Evolutionary conservation across 169 alveolate species (phyloP).

Genomic region (Ichthyophthirius multifiliis): DNA sequence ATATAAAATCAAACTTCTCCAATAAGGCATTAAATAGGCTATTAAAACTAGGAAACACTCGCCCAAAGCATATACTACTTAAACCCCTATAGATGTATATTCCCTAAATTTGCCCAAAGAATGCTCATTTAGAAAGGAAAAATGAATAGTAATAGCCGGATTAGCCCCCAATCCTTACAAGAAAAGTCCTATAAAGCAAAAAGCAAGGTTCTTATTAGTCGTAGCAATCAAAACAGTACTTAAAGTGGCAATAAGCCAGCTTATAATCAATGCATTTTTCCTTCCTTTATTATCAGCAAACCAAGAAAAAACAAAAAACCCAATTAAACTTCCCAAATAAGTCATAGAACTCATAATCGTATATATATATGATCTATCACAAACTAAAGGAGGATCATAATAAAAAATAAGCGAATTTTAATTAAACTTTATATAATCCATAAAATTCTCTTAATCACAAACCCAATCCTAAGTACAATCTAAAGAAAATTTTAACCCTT

Average conservation of each 20-base stretch:
- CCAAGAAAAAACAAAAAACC: conserved; percentile 1
- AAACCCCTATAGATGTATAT: not conserved
- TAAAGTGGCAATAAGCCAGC: not conserved
- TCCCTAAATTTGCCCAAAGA: conserved; percentile 6
- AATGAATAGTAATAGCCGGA: conserved; percentile 42
- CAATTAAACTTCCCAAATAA: conserved; percentile 3
- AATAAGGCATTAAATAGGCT: conserved; percentile 23
- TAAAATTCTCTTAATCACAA: not conserved
- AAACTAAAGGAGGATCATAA: not conserved
- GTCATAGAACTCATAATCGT: not conserved
- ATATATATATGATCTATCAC: not conserved
- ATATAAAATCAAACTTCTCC: conserved; percentile 25
- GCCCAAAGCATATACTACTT: not conserved
- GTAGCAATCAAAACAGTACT: not conserved
- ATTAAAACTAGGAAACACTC: not conserved
- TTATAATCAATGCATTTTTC: not conserved
- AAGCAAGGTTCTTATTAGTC: no score
- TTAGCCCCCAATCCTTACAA: conserved; percentile 34
- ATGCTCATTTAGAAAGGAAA: conserved; percentile 40
- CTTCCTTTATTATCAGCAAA: conserved; percentile 10
- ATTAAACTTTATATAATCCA: not conserved
- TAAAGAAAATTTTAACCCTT: not conserved
- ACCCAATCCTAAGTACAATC: not conserved
- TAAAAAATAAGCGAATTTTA: not conserved
- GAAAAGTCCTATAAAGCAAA: conserved; percentile 9